Percentiles rank a stretch among this genome's conserved stretches.
phyloP scores from a whole-genome alignment of 208 protist genomes.

The Trichomonas vaginalis region DNA sequence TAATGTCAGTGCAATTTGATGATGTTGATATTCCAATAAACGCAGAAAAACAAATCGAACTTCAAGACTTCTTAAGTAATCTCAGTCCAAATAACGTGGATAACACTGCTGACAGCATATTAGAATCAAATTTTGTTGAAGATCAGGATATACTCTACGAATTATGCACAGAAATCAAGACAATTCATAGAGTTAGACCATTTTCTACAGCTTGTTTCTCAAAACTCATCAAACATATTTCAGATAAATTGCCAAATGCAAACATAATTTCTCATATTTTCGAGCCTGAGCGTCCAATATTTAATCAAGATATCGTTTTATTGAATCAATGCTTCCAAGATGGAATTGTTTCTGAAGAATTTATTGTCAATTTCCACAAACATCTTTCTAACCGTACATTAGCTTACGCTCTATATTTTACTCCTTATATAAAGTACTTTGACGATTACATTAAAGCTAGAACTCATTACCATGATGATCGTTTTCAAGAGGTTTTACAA shows the following conservation, averaged over 20 bases:
- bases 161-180: not conserved
- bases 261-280: not conserved
- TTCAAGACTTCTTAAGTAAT: not conserved
- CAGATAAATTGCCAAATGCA: not conserved
- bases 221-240: not conserved
- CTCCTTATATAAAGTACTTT: not conserved
- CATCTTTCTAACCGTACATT: not conserved
- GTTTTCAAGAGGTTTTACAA: not conserved
- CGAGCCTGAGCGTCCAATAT: not conserved
- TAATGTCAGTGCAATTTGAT: not conserved
- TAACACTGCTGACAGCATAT: not conserved
- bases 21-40: not conserved
- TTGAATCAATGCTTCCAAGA: not conserved
- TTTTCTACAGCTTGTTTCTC: not conserved
- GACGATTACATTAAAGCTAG: not conserved
- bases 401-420: not conserved
- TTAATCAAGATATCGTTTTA: not conserved
- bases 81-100: not conserved
- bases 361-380: not conserved
- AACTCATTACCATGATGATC: not conserved
- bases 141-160: not conserved
- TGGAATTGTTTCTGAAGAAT: not conserved
- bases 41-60: not conserved
- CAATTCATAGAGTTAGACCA: not conserved
- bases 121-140: not conserved